Evolutionary conservation across 1,284 basidiomycete species (phyloP), one percentile per base, ranked within the genome.

Genomic region (Sanguinoderma infundibulare): DNA sequence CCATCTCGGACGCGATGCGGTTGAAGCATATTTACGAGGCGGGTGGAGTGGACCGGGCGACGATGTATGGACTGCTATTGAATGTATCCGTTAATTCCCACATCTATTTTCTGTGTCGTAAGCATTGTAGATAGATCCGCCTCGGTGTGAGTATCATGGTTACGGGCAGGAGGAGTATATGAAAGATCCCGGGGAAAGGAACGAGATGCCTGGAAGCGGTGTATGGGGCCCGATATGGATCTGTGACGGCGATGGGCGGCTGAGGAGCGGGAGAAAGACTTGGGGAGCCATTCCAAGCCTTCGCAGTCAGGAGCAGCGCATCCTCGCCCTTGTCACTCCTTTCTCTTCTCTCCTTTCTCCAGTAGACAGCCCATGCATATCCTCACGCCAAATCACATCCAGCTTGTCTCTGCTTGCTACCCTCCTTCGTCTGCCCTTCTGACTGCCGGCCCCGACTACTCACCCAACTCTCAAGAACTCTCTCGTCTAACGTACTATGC

Each of bases 401-500:
- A 88, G 67, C 90, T 98, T 63, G 86, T 98, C 72, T 86, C 88
- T 61, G 90, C 94, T 59, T 98, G 96, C 78, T 98, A 98, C 76
- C 97, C 97, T 6, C 85, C 91, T 2, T 80, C 89, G 59, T 92
- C 95, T 67, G 84, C 90, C 9, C 83, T 97, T 47, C 78, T 89
- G 51, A 87, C 89, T 32, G 83, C 92, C 9, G 91, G 85, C 28
- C 90, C 93, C 36, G 91, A 94, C 58, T 97, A 90, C 75, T 86
- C 85, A 44, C 95, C 95, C 1, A 92, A 95, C 66, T 85, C 91
- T 0, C 96, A 98, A 74, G 96, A 98, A 72, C 83, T 98, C 35
- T 95, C 94, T 57, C 89, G 92, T 50, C 83, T 99, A 63, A 94
- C 94, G 5, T 98, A 98, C 78, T 96, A 95, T 81, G 95, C 93